Conservation (phyloP, 306 rosid genomes). For the Sicyos edulis region DNA sequence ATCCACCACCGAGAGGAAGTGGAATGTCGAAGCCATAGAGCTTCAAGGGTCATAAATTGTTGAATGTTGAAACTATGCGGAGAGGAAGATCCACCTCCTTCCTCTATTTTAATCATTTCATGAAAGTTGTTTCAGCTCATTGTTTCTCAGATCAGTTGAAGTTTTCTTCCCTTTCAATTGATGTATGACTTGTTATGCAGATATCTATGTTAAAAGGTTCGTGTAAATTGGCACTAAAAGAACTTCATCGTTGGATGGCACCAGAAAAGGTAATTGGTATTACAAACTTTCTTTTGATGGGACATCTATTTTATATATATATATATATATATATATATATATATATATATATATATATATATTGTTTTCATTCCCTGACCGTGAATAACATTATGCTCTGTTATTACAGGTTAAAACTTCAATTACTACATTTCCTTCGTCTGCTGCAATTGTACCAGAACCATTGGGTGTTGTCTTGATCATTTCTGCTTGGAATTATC, state of each 20-base stretch:
- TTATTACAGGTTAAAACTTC: constrained; percentile 67
- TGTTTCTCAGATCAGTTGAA: neutral
- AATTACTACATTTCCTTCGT: constrained; percentile 68
- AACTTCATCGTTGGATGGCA: no score
- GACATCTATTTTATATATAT: no score
- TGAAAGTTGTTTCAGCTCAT: neutral
- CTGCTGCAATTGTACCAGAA: constrained; percentile 92
- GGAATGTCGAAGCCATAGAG: no score
- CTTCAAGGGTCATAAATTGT: neutral
- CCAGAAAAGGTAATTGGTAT: no score
- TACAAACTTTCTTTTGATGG: no score
- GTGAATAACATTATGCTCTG: neutral
- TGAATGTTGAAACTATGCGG: neutral
- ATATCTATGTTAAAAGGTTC: no score
- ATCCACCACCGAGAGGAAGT: no score
- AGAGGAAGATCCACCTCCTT: neutral
- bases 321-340: no score
- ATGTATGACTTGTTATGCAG: constrained; percentile 26
- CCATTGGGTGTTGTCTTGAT: constrained; percentile 78
- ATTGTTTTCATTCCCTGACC: no score
- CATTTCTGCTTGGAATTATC: constrained; percentile 98
- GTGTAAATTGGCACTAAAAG: no score
- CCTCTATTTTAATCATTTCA: neutral
- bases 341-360: no score
- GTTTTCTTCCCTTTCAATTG: neutral